phyloP scores from a whole-genome alignment of 495 filamentous ascomycete species.

The Penicillium bovifimosum region DNA sequence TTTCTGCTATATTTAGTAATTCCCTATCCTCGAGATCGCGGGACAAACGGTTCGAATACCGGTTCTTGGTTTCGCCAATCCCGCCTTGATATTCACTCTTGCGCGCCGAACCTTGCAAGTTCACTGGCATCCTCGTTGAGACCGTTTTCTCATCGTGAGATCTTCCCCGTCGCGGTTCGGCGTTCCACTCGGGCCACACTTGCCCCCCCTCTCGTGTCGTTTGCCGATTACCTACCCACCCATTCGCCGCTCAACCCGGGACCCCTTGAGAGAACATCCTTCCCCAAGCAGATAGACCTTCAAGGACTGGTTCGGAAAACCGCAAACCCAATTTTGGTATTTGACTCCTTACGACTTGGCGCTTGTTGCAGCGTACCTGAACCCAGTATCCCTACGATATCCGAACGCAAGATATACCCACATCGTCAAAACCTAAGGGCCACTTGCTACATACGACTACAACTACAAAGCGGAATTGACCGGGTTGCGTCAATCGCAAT shows the following conservation, averaged over 20 bases:
- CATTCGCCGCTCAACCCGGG: not conserved
- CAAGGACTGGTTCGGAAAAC: not conserved
- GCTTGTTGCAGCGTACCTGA: conserved; percentile 2
- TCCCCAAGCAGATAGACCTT: not conserved
- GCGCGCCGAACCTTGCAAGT: conserved; percentile 3
- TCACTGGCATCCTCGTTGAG: not conserved
- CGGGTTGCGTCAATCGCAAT: conserved; percentile 29
- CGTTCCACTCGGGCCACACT: conserved; percentile 9
- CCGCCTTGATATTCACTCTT: not conserved
- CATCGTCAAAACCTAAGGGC: not conserved
- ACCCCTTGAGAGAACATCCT: not conserved
- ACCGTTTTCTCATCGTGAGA: not conserved
- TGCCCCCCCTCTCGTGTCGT: conserved; percentile 12
- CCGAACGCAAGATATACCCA: conserved; percentile 2
- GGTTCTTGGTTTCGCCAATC: conserved; percentile 10
- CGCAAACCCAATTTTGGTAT: not conserved
- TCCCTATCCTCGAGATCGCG: conserved; percentile 24
- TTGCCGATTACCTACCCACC: conserved; percentile 7
- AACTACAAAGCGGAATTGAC: not conserved
- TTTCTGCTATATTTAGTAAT: conserved; percentile 41
- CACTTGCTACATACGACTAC: not conserved
- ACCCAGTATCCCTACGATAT: not conserved
- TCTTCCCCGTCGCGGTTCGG: conserved; percentile 6
- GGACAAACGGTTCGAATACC: conserved; percentile 26
- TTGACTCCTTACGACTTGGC: not conserved